Evolutionary conservation across 192 early-diverging fungal species (phyloP), one percentile per base, ranked within the genome.

Genomic region (Umbelopsis vinacea): DNA sequence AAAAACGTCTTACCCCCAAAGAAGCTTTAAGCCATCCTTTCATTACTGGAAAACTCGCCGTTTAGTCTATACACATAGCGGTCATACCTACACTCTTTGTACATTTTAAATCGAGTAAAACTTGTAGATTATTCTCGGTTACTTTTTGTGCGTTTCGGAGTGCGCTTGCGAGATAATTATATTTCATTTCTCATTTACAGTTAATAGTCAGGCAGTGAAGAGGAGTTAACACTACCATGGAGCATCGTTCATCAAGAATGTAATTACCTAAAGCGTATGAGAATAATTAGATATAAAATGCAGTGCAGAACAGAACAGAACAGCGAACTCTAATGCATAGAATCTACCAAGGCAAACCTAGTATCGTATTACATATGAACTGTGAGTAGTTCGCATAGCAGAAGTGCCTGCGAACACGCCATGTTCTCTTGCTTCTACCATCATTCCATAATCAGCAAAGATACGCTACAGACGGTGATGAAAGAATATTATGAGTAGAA

Each of bases 11-110:
- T 67, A 89, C 91, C 19, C 91, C 93, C 0, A 83, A 85, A 17
- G 95, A 98, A 66, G 97, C 96, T 8, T 77, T 99, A 46, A 71
- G 76, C 15, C 96, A 98, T 78, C 92, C 96, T 23, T 99, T 99
- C 74, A 84, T 94, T 52, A 83, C 83, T 23, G 82, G 82, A 35
- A 84, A 84, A 54, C 14, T 75, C 11, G 17, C 57, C 6, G 40
- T 43, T 11, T 43, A 43, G 40, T 19, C 11, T 26, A 38, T 63
- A 6, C 11, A 35, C 33, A 19, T 63, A 19, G 33, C 33, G 12
- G 37, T 37, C 2, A 37, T 35, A 63, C 26, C 26, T 19, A 14
- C 15, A 4, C 19, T 0, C 57, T 63, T 57, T 55, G 57, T 63
- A 63, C 57, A 63, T 29, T 35, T 17, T 3, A 26, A 63, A 63